phyloP scores from a whole-genome alignment of 345 rosid species.

The Euphorbia lathyris region DNA sequence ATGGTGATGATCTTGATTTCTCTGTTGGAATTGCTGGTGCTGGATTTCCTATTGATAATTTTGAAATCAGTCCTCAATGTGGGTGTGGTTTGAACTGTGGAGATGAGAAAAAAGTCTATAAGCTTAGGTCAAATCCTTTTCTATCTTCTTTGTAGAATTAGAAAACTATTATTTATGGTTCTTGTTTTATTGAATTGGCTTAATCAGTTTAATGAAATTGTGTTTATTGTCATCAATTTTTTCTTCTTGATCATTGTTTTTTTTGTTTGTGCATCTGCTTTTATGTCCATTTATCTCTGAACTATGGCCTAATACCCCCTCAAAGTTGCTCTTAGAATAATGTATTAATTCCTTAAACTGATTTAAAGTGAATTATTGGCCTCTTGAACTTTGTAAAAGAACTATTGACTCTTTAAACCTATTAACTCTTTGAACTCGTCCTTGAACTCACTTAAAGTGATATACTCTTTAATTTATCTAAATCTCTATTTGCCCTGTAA shows the following conservation, averaged over 20 bases:
- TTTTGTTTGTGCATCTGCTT: not conserved
- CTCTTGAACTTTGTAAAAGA: too few relatives aligned
- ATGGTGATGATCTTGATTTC: slow-evolving; percentile 51
- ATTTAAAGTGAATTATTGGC: too few relatives aligned
- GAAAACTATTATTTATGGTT: not conserved
- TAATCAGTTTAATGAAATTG: slow-evolving; percentile 12
- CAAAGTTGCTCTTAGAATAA: too few relatives aligned
- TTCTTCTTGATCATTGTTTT: too few relatives aligned
- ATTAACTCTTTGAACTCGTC: too few relatives aligned
- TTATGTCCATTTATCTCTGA: not conserved
- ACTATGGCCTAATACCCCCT: too few relatives aligned
- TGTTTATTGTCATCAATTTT: not conserved
- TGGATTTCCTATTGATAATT: slow-evolving; percentile 53
- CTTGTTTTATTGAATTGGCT: slow-evolving; percentile 1
- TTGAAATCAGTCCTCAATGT: slow-evolving; percentile 77
- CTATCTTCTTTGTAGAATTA: slow-evolving; percentile 40
- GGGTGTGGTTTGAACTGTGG: slow-evolving; percentile 78
- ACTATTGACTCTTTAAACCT: too few relatives aligned
- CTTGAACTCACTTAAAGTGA: too few relatives aligned
- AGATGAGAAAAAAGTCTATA: slow-evolving; percentile 15
- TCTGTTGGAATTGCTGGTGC: slow-evolving; percentile 66
- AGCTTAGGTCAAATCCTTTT: slow-evolving; percentile 24
- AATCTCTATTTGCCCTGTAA: too few relatives aligned
- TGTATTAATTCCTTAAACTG: too few relatives aligned
- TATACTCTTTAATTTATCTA: too few relatives aligned